A percentile compares a stretch with the other conserved stretches of the same genome.
Evolutionary conservation across 495 filamentous ascomycete species (phyloP).

Genomic region (Trichoderma reesei): DNA sequence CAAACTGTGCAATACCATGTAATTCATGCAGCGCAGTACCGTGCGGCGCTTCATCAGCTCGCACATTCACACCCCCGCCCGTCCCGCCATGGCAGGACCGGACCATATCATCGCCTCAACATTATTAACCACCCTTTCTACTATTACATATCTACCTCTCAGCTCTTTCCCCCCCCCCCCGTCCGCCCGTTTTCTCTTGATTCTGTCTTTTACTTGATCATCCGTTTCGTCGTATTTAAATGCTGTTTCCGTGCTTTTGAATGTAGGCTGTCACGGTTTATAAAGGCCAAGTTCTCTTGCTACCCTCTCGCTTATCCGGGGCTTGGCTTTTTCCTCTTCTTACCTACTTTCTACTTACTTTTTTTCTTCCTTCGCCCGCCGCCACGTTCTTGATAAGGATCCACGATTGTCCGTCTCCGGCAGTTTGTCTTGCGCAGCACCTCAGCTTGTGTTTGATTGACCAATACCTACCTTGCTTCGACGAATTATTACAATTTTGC

Average conservation of each 20-base stretch:
- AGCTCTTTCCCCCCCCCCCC: neutral
- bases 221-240: neutral
- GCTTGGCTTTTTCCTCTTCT: no score
- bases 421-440: neutral
- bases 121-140: neutral
- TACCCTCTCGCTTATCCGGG: no score
- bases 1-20: no score
- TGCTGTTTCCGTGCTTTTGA: neutral
- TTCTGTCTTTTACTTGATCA: neutral
- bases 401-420: neutral
- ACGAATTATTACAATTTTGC: no score
- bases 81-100: constrained; percentile 6
- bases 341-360: neutral
- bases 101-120: constrained; percentile 1
- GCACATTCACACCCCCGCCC: neutral
- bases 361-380: neutral
- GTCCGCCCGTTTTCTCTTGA: neutral
- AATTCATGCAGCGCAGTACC: neutral
- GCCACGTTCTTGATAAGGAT: neutral
- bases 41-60: constrained; percentile 1
- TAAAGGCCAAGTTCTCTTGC: neutral
- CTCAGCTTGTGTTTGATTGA: no score
- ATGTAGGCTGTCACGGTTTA: neutral
- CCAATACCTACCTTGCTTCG: neutral
- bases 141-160: no score